Evolutionary conservation across 208 protist species (phyloP).

Genomic region (Crithidia sp.): DNA sequence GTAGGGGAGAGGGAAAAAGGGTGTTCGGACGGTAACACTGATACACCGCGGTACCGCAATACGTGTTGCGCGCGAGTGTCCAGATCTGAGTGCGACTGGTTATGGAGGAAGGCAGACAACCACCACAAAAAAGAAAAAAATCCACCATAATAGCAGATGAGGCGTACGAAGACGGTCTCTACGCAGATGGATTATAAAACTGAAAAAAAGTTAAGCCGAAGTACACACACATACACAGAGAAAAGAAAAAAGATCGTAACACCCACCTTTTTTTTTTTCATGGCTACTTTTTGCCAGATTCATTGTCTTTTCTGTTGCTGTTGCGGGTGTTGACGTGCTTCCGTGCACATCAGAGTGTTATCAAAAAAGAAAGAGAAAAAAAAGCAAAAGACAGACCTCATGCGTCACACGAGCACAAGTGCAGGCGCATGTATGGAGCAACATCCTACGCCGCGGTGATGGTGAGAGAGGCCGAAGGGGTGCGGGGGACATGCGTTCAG

Average conservation of each 20-base stretch:
- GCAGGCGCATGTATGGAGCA: not conserved
- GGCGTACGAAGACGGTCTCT: not conserved
- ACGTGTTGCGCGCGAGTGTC: not conserved
- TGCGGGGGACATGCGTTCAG: no score
- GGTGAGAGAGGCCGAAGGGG: not conserved
- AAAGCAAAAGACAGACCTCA: not conserved
- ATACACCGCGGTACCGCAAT: not conserved
- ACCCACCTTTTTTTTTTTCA: not conserved
- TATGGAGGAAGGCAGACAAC: conserved; percentile 1
- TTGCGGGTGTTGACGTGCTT: not conserved
- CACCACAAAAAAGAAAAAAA: not conserved
- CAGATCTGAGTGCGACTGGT: not conserved
- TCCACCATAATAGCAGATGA: not conserved
- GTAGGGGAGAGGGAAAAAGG: not conserved
- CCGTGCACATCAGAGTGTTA: not conserved
- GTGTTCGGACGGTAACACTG: not conserved
- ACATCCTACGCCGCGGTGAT: not conserved
- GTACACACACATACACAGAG: no score
- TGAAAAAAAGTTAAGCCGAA: no score
- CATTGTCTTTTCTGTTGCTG: not conserved
- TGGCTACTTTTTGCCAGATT: not conserved
- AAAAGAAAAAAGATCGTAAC: no score
- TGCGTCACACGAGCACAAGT: not conserved
- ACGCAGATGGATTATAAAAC: no score
- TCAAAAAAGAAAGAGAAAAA: not conserved